Conservation (phyloP, 805 yeast genomes). For the Tetrapisispora phaffii region DNA sequence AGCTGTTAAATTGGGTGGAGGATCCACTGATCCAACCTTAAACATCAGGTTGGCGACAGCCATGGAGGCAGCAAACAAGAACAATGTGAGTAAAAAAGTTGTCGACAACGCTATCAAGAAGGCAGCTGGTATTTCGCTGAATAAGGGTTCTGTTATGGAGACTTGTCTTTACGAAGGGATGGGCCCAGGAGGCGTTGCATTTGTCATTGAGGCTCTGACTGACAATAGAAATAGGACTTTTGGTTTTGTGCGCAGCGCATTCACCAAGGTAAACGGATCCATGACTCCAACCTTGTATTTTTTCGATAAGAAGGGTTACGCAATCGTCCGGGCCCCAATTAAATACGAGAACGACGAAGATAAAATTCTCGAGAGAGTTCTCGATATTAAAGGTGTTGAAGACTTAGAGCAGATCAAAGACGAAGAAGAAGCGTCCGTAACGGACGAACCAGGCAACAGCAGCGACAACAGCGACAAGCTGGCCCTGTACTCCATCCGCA, state of each 20-base stretch:
- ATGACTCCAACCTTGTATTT: conserved; percentile 70
- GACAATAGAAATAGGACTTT: conserved; percentile 82
- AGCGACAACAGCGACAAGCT: conserved; percentile 21
- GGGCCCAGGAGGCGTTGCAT: conserved; percentile 87
- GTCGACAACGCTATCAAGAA: conserved; percentile 82
- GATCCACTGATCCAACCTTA: conserved; percentile 49
- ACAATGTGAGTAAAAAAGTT: conserved; percentile 72
- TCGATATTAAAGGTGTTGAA: conserved; percentile 66
- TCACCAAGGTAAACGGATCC: conserved; percentile 58
- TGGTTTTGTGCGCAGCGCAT: conserved; percentile 61
- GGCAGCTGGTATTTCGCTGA: conserved; percentile 57
- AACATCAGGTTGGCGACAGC: conserved; percentile 59
- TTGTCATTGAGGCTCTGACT: conserved; percentile 77
- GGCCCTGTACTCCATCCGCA: conserved; percentile 32
- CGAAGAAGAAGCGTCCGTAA: conserved; percentile 19
- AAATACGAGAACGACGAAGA: conserved; percentile 35
- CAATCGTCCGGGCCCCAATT: conserved; percentile 40
- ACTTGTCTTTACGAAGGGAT: conserved; percentile 73
- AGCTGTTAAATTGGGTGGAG: conserved; percentile 51
- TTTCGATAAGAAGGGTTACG: conserved; percentile 70
- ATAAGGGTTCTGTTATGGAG: conserved; percentile 40
- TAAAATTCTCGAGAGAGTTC: conserved; percentile 58
- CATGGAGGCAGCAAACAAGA: conserved; percentile 64
- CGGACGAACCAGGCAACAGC: conserved; percentile 3
- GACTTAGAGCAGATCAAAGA: conserved; percentile 54